phyloP scores from a whole-genome alignment of 768 basidiomycete species.

The Leccinum longicurvipes region DNA sequence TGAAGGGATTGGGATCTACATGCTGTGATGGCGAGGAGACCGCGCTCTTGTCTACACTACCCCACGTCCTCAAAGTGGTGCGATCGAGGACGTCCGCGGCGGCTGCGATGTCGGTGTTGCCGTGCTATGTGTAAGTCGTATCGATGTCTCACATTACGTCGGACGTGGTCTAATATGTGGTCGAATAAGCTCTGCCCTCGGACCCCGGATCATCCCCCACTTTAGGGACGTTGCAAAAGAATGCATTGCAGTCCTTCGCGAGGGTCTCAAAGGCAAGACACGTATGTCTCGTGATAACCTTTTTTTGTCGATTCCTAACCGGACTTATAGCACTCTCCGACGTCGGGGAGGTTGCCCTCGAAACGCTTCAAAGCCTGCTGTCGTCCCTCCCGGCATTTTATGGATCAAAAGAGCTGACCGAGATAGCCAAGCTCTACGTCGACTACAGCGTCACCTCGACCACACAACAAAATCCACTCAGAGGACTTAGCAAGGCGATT shows the following conservation, averaged over 20 bases:
- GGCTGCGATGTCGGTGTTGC: constrained; percentile 51
- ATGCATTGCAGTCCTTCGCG: constrained; percentile 47
- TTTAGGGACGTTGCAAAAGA: constrained; percentile 69
- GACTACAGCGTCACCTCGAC: constrained; percentile 32
- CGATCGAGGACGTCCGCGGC: constrained; percentile 36
- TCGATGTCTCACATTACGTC: background rate
- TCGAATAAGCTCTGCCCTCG: constrained; percentile 60
- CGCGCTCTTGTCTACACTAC: constrained; percentile 55
- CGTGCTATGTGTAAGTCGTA: constrained; percentile 56
- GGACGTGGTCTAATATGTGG: constrained; percentile 1
- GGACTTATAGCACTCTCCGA: constrained; percentile 28
- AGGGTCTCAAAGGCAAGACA: constrained; percentile 30
- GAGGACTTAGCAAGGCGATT: constrained; percentile 55
- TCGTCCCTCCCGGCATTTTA: constrained; percentile 81
- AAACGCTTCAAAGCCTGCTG: constrained; percentile 66
- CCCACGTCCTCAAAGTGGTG: constrained; percentile 50
- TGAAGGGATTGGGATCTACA: constrained; percentile 57
- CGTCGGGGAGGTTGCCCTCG: constrained; percentile 35
- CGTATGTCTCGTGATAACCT: constrained; percentile 29
- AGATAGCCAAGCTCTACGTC: constrained; percentile 55
- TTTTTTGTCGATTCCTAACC: background rate
- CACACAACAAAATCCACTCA: constrained; percentile 26
- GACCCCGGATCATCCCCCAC: constrained; percentile 84
- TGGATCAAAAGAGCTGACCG: constrained; percentile 54
- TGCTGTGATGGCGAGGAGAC: constrained; percentile 64